These are phyloP conservation scores for Carpinus viminea DNA, from an alignment of 306 rosid species.

Conservation along the genomic window DNA sequence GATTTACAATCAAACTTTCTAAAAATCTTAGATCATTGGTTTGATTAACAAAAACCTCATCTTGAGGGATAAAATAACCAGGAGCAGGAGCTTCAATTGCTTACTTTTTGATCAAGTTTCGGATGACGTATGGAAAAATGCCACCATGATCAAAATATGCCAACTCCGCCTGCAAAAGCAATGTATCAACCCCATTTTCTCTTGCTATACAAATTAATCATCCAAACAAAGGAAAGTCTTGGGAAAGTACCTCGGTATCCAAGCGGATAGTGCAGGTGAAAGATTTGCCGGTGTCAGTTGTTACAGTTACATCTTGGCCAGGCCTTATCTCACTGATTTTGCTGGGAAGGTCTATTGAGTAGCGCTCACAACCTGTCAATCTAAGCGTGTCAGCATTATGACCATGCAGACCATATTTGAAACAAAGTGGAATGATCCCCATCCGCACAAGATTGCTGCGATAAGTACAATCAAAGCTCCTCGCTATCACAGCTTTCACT, in stretches of 20 bases:
- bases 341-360: conserved; percentile 34
- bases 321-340: conserved; percentile 37
- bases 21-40: too few relatives aligned
- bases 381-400: conserved; percentile 42
- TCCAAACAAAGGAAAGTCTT: not conserved
- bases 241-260: conserved; percentile 30
- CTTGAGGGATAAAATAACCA: too few relatives aligned
- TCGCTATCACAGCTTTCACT: conserved; percentile 51
- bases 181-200: not conserved
- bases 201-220: not conserved
- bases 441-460: conserved; percentile 28
- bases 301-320: conserved; percentile 43
- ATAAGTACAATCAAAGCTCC: conserved; percentile 44
- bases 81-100: too few relatives aligned
- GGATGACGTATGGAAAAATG: too few relatives aligned
- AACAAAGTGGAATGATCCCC: conserved; percentile 10
- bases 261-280: conserved; percentile 39
- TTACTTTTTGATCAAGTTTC: too few relatives aligned
- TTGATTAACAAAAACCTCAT: too few relatives aligned
- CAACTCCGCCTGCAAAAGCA: not conserved
- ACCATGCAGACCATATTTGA: conserved; percentile 27
- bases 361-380: conserved; percentile 36
- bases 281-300: conserved; percentile 33
- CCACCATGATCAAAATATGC: too few relatives aligned
- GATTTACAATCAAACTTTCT: too few relatives aligned